Base-by-base conservation (phyloP, 306 rosid genomes). In the Comarum palustre region DNA sequence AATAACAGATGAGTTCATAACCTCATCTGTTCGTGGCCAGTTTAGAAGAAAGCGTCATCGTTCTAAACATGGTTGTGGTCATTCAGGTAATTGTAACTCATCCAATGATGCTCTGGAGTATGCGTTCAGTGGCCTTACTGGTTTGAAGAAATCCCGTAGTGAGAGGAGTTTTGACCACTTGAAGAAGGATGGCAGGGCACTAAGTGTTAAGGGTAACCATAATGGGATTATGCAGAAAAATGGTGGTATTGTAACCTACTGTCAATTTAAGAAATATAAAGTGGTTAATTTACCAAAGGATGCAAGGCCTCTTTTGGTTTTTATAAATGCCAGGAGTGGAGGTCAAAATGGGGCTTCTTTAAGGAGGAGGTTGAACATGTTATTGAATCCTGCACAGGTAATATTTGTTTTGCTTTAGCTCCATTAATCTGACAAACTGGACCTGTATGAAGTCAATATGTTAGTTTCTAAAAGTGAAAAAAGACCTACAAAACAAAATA, bases 371-470 rank as follows among this genome's bases (percentile, higher is more conserved):
- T 82, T 89, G 85, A 87, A 89, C 71, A 83, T 85, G 87, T 78
- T 85, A 77, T 84, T 89, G 73, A 89, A 89, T 81, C 96, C 96
- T 47, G 84, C 84, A 47, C 96, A 89, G 96, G 92, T 89, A 75
- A 78, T 51, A 62, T 76, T 72, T 6, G 38, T 22, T 66, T 41
- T 16, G 51, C 66, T 14, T 2, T 19, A 22, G 61, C 32, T 25
- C 63, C 67, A 17, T 36, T 51, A 54, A 50, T 29, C n/a, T 73
- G 76, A 55, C n/a, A 29, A 55, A 7, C 77, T 72, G 70, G 22
- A 47, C 41, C 54, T 50, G 46, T 67, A 41, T 6, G 1, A 3
- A n/a, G 27, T 52, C 22, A 48, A 5, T 48, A 48, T 17, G 17
- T 17, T 17, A 11, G 20, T 52, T 52, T n/a, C 2, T 52, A 3